phyloP scores from a whole-genome alignment of 352 stramenopile species.

The Pythium myriotylum region DNA sequence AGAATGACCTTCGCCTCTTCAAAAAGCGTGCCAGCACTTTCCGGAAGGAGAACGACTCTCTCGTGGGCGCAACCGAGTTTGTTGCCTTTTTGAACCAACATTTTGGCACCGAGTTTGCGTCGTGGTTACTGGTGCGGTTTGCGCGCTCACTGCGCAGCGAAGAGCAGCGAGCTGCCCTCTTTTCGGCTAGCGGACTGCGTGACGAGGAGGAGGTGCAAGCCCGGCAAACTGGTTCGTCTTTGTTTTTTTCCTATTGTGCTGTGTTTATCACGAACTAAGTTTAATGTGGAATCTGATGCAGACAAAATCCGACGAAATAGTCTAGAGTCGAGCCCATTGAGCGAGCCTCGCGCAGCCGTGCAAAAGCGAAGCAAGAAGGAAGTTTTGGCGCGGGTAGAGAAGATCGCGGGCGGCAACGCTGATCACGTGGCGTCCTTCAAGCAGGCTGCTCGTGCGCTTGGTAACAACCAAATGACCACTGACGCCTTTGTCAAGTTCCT shows the following conservation, averaged over 20 bases:
- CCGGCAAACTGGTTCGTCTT: slow-evolving; percentile 10
- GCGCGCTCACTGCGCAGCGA: slow-evolving; percentile 53
- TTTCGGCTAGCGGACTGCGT: slow-evolving; percentile 29
- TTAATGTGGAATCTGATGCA: neutral
- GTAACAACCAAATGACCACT: slow-evolving; percentile 70
- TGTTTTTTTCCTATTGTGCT: too few relatives aligned
- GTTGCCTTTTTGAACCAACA: slow-evolving; percentile 54
- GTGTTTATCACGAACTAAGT: slow-evolving; percentile 7
- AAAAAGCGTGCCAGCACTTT: slow-evolving; percentile 70
- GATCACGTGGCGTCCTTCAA: slow-evolving; percentile 64
- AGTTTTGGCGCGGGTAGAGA: slow-evolving; percentile 67
- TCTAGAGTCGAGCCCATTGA: neutral
- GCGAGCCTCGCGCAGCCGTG: slow-evolving; percentile 1
- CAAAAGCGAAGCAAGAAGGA: slow-evolving; percentile 70
- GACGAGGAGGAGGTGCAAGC: slow-evolving; percentile 14
- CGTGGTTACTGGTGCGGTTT: slow-evolving; percentile 61
- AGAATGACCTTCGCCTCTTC: slow-evolving; percentile 63
- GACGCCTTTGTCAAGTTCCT: slow-evolving; percentile 65
- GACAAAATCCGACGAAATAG: slow-evolving; percentile 22
- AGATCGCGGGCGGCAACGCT: slow-evolving; percentile 49
- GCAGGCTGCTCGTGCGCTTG: slow-evolving; percentile 65
- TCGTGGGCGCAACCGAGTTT: slow-evolving; percentile 47
- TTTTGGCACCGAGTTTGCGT: slow-evolving; percentile 55
- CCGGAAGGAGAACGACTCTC: slow-evolving; percentile 70
- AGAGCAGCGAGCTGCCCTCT: slow-evolving; percentile 56